phyloP scores from a whole-genome alignment of 192 early-diverging fungal genomes.

The Tieghemiomyces parasiticus region DNA sequence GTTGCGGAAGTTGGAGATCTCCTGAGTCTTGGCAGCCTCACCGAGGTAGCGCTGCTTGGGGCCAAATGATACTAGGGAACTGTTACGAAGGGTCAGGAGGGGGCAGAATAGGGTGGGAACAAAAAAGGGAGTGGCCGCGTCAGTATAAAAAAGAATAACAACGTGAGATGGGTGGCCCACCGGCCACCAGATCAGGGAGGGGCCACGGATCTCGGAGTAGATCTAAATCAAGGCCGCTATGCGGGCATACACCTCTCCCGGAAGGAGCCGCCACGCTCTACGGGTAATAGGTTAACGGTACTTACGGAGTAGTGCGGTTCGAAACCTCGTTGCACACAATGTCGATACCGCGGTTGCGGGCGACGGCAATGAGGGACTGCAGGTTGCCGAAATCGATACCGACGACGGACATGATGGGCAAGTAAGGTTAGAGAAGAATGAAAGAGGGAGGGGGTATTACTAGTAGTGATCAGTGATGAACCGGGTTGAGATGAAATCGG shows the following conservation, averaged over 20 bases:
- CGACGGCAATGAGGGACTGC: slow-evolving; percentile 91
- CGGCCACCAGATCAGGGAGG: no score
- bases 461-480: neutral
- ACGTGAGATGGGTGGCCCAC: no score
- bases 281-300: no score
- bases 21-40: slow-evolving; percentile 87
- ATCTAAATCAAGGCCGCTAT: no score
- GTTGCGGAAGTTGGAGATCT: slow-evolving; percentile 96
- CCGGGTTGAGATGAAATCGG: neutral
- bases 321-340: slow-evolving; percentile 94
- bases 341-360: slow-evolving; percentile 96
- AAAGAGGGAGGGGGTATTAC: neutral
- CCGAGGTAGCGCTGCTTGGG: slow-evolving; percentile 90
- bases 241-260: no score
- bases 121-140: no score
- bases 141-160: no score
- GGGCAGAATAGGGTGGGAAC: no score
- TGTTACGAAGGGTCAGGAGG: no score
- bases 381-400: slow-evolving; percentile 97
- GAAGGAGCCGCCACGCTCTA: no score
- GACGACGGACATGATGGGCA: slow-evolving; percentile 40
- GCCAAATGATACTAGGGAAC: slow-evolving; percentile 88
- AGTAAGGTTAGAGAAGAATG: neutral
- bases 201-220: no score
- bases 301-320: slow-evolving; percentile 90